Evolutionary conservation across 805 yeast genomes (phyloP), one percentile per base, ranked within the genome.

Genomic region (Kodamaea nitidulidarum): DNA sequence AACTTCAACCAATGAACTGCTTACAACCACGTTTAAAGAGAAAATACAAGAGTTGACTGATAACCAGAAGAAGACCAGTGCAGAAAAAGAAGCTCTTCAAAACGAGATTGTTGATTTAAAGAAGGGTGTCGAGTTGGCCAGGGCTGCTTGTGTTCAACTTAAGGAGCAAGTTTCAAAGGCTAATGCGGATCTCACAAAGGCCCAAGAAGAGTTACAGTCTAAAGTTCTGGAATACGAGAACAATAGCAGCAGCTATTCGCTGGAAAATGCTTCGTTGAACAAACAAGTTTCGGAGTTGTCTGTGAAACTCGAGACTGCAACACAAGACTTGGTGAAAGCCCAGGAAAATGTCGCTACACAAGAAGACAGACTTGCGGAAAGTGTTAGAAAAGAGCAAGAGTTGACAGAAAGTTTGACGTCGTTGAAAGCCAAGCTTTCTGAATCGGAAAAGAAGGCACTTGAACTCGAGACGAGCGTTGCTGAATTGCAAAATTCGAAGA

Each of bases 271-370:
- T 7, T 2, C 31, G 2, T 31, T 37, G 31, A 30, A 37, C 16
- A 24, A 18, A 4, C 26, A 31, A 14, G 20, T 31, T 22, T 10
- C 14, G 15, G 17, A n/a, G 7, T 27, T 21, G 31, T 21, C n/a
- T 5, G 4, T 16, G 6, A 22, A 36, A n/a, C 34, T 30, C 22
- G 29, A 18, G 16, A 17, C 26, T n/a, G 32, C 27, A 4, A 36
- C 36, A 12, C 16, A 20, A 10, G 27, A 31, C n/a, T 20, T 35
- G 27, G 15, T 16, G 11, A 27, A 29, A n/a, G 28, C 31, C 29
- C 50, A 36, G 28, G 15, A 37, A 27, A 28, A 27, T 17, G 16
- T 17, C 11, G 40, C 38, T 16, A 22, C 12, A 10, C 30, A 38
- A 15, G 35, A 43, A 22, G 25, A 32, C 7, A 15, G 42, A 25